phyloP scores from a whole-genome alignment of 495 filamentous ascomycete species.

The Cercophora sp. region DNA sequence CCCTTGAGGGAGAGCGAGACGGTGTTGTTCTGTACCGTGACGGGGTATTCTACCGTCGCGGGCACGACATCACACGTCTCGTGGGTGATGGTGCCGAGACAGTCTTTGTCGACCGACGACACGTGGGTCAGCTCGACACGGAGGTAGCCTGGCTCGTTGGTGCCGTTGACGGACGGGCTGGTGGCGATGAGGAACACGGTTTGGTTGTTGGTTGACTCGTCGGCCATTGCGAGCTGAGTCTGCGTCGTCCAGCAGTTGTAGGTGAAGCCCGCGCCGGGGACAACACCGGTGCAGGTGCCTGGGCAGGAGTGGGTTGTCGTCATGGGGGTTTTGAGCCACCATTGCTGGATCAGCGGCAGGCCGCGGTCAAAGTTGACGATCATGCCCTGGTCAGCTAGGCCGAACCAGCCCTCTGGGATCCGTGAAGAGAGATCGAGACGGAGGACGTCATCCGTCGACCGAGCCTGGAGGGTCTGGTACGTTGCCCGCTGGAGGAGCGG shows the following conservation, averaged over 20 bases:
- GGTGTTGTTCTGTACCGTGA: slow-evolving; percentile 13
- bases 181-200: slow-evolving; percentile 13
- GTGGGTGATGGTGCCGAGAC: slow-evolving; percentile 6
- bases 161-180: not conserved
- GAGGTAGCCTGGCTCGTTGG: not conserved
- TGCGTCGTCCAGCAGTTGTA: slow-evolving; percentile 6
- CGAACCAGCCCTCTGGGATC: slow-evolving; percentile 18
- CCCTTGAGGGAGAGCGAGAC: not conserved
- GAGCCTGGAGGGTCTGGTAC: not conserved
- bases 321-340: slow-evolving; percentile 10
- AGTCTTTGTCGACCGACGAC: slow-evolving; percentile 4
- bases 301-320: not conserved
- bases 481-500: slow-evolving; percentile 16
- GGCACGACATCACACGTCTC: slow-evolving; percentile 10
- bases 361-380: not conserved
- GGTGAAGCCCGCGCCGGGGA: slow-evolving; percentile 11
- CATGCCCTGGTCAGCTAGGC: not conserved
- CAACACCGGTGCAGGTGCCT: slow-evolving; percentile 12
- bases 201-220: slow-evolving; percentile 1
- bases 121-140: not conserved
- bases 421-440: slow-evolving; percentile 9
- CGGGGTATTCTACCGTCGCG: slow-evolving; percentile 14
- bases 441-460: not conserved
- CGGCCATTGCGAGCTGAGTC: not conserved
- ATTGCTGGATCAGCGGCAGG: not conserved